These are phyloP conservation scores for Podospora sp. DNA, from an alignment of 495 filamentous ascomycete genomes.

Conservation along the genomic window DNA sequence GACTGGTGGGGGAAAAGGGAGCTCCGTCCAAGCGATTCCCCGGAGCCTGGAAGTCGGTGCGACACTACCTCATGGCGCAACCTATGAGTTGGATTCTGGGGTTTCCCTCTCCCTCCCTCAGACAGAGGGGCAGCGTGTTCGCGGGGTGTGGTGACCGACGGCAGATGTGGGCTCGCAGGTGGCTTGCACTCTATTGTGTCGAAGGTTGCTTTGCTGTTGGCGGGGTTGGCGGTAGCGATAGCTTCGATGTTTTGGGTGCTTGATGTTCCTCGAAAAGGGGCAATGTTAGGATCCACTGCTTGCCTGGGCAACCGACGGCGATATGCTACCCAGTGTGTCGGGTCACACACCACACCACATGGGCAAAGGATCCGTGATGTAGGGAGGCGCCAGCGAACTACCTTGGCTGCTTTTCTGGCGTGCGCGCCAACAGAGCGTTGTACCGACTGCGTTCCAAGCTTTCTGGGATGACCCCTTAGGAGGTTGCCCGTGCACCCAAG, in stretches of 20 bases:
- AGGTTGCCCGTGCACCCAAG: no score
- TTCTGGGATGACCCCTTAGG: no score
- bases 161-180: constrained; percentile 2
- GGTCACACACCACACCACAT: no score
- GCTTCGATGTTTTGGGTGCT: not conserved
- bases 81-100: not conserved
- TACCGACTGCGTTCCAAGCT: no score
- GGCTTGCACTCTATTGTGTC: not conserved
- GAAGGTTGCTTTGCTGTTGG: not conserved
- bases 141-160: not conserved
- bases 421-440: no score
- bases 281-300: no score
- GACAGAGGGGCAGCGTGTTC: not conserved
- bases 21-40: not conserved
- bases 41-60: not conserved
- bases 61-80: not conserved
- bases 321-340: no score
- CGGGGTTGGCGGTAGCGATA: not conserved
- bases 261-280: no score
- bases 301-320: no score
- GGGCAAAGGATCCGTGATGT: no score
- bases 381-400: no score
- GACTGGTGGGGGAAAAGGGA: constrained; percentile 2
- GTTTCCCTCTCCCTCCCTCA: not conserved
- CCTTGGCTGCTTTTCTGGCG: no score